phyloP scores from a whole-genome alignment of 1,284 basidiomycete genomes.

The Cystobasidium pallidum region DNA sequence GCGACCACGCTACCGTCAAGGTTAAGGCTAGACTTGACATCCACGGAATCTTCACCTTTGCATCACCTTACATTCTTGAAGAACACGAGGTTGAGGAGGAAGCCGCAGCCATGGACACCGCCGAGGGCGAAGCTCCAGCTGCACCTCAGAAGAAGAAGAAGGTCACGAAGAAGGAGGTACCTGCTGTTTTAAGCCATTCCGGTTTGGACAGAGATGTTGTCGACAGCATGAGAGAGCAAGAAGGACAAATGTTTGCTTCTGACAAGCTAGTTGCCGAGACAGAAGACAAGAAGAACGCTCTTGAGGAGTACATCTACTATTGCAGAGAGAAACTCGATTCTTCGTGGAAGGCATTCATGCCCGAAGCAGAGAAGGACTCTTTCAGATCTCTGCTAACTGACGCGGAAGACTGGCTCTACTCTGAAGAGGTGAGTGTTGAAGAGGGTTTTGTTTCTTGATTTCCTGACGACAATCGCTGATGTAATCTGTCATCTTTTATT shows the following conservation, averaged over 20 bases:
- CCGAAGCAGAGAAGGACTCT: constrained; percentile 72
- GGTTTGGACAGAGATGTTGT: constrained; percentile 67
- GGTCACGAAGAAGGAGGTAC: constrained; percentile 69
- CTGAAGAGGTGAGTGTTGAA: constrained; percentile 65
- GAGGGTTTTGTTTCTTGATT: no score
- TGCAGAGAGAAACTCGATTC: constrained; percentile 87
- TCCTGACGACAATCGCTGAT: no score
- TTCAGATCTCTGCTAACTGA: constrained; percentile 70
- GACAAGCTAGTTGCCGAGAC: constrained; percentile 96
- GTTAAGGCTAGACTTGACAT: constrained; percentile 83
- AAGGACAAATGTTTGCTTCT: constrained; percentile 79
- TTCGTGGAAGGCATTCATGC: constrained; percentile 73
- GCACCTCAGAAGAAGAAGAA: constrained; percentile 63
- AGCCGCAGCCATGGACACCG: constrained; percentile 68
- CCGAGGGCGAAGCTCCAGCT: constrained; percentile 62
- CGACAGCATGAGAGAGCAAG: constrained; percentile 72
- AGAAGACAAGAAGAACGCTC: constrained; percentile 94
- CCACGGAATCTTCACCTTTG: constrained; percentile 83
- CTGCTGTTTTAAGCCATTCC: constrained; percentile 68
- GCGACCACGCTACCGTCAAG: constrained; percentile 78
- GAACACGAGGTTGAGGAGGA: constrained; percentile 61
- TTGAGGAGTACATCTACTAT: constrained; percentile 97
- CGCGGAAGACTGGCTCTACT: constrained; percentile 93
- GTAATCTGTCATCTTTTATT: neutral
- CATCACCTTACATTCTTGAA: constrained; percentile 76